Base-by-base conservation (phyloP, 1,284 basidiomycete species). In the Apiotrichum siamense region DNA sequence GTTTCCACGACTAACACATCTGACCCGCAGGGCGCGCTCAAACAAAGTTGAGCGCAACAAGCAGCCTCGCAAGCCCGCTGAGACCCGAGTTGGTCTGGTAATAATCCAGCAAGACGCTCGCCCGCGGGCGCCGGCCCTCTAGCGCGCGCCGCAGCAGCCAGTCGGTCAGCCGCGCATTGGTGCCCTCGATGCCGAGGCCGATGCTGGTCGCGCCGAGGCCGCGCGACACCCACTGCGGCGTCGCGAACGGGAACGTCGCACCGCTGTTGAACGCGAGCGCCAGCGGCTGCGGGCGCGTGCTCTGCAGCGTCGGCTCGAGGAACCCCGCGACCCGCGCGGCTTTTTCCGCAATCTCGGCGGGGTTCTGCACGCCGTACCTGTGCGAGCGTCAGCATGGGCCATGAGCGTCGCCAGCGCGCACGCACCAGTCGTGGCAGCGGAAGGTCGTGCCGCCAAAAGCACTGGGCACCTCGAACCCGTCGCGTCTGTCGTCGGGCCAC, bases 221-320 rank as follows among this genome's bases (percentile, higher is more conserved):
- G 58, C 80, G 81, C 15, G 89, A 87, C 36, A 91, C 76, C 9
- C 78, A 74, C 9, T 83, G 81, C 11, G 88, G 87, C 21, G 85
- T 73, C 0, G 87, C 85, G 21, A 89, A 75, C 2, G 88, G 88
- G 67, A 89, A 80, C n/a, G 81, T 82, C 0, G 85, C 77, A 0
- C 85, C 89, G n/a, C 87, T 88, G 61, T 86, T 79, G 73, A 81
- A 93, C 0, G 84, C 79, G 40, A 93, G 83, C 18, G 81, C 79
- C 25, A 87, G 69, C 27, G 52, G 58, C 46, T 39, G 58, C 49
- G 36, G 20, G n/a, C 45, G 18, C 24, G 17, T 40, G 20, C 47
- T 37, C 10, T 21, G 31, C 36, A 55, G 47, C 3, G 63, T 59
- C 15, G 59, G 60, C 26, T 32, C 31, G 21, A 67, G 55, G 45